Evolutionary conservation across 1,139 yeast genomes (phyloP).

Genomic region (Meyerozyma smithsonii): DNA sequence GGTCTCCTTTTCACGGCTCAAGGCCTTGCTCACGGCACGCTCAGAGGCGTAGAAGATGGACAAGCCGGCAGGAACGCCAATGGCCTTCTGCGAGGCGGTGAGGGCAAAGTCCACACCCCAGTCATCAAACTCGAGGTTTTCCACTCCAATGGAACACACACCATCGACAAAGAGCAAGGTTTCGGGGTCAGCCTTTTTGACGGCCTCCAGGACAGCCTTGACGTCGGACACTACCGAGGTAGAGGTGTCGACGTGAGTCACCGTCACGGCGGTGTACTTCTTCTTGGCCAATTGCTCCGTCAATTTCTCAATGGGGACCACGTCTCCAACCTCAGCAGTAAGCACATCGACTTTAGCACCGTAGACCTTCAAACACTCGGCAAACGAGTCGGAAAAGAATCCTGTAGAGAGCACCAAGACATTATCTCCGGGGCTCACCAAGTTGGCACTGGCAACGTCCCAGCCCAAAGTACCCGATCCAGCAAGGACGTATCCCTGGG

Average conservation of each 20-base stretch:
- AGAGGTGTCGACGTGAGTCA: conserved; percentile 95
- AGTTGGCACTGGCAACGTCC: conserved; percentile 83
- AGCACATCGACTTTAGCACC: conserved; percentile 66
- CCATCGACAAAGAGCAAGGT: conserved; percentile 87
- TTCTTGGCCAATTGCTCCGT: conserved; percentile 48
- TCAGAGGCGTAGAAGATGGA: conserved; percentile 71
- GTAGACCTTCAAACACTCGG: conserved; percentile 69
- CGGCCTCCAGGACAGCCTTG: conserved; percentile 54
- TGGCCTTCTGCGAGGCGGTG: conserved; percentile 93
- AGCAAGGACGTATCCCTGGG: conserved; percentile 78
- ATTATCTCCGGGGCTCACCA: conserved; percentile 60
- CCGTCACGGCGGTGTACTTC: conserved; percentile 66
- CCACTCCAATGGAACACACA: conserved; percentile 91
- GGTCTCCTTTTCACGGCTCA: conserved; percentile 50
- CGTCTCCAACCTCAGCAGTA: conserved; percentile 70
- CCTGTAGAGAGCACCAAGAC: conserved; percentile 90
- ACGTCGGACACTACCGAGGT: conserved; percentile 85
- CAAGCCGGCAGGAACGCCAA: conserved; percentile 93
- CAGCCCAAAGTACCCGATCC: conserved; percentile 96
- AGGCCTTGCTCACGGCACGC: conserved; percentile 65
- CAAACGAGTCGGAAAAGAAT: conserved; percentile 82
- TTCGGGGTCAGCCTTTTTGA: conserved; percentile 66
- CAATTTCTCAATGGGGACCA: conserved; percentile 55
- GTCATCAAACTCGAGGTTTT: conserved; percentile 73
- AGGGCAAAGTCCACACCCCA: conserved; percentile 90